A percentile compares a stretch with the other conserved stretches of the same genome.
These are phyloP conservation scores for Coemansia sp. DNA, from an alignment of 371 early-diverging fungal genomes.

Conservation along the genomic window DNA sequence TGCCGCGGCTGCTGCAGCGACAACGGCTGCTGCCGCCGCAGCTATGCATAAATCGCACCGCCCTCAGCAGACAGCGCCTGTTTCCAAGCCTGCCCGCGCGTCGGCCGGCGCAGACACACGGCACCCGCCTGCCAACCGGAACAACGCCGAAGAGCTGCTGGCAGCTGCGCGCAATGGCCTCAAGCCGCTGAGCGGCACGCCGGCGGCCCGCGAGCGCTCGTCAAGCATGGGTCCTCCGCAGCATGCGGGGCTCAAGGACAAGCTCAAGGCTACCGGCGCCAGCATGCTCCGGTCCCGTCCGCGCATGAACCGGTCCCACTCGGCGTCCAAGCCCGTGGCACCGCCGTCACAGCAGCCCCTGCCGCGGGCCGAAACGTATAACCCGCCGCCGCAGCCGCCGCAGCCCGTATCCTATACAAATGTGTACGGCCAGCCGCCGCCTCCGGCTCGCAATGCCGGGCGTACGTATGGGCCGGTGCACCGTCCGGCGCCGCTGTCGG, in stretches of 20 bases:
- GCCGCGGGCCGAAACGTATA: constrained; percentile 7
- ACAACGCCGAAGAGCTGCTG: constrained; percentile 27
- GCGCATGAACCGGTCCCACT: constrained; percentile 30
- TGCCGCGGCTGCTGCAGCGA: background rate
- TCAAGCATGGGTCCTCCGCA: constrained; percentile 4
- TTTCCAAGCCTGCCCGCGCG: background rate
- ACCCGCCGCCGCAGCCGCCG: background rate
- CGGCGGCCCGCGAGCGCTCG: constrained; percentile 6
- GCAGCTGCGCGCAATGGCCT: constrained; percentile 37
- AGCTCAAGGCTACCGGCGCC: constrained; percentile 42
- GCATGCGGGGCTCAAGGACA: constrained; percentile 35
- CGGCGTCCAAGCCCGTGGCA: constrained; percentile 19
- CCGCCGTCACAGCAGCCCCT: background rate
- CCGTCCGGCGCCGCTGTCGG: constrained; percentile 27
- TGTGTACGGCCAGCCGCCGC: constrained; percentile 7
- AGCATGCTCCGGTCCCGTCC: constrained; percentile 39
- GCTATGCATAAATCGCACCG: no score
- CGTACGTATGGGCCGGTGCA: constrained; percentile 23
- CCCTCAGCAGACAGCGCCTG: no score
- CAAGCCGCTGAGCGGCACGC: constrained; percentile 12
- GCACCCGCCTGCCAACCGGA: background rate
- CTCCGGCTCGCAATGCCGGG: background rate
- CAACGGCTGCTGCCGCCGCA: background rate
- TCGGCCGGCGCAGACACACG: background rate
- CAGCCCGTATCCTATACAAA: background rate